Evolutionary conservation across 345 rosid species (phyloP), one percentile per base, ranked within the genome.

Genomic region (Turnera subulata): DNA sequence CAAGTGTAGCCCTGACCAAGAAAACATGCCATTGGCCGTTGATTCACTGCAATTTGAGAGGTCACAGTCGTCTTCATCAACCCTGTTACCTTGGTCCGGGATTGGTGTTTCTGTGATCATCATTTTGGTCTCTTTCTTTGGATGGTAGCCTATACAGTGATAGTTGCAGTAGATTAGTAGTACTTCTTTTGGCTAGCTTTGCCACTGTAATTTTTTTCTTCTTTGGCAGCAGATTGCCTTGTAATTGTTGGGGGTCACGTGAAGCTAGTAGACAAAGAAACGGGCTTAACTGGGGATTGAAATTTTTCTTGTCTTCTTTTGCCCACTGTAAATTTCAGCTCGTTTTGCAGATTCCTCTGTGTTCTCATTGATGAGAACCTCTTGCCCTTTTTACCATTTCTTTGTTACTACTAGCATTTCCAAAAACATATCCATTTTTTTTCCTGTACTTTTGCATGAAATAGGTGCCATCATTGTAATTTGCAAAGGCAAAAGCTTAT

Each of bases 21-120:
- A 94, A 78, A 88, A 90, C 86, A 94, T 94, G 99, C 99, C 99
- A 1, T 74, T 94, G 55, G 99, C 99, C 39, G 97, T 90, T 47
- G 99, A 94, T 77, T 94, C 99, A 50, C 87, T 89, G 6, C 94
- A 89, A 80, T 78, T 93, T 46, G 80, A 80, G 35, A 72, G 39
- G 57, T 67, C 74, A 23, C 73, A 66, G 53, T 71, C 97, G 14
- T 58, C 80, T 19, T 72, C 89, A 6, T 48, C 76, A 2, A 29
- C 35, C 35, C 25, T 62, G 6, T 38, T 67, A 11, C 47, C 62
- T 6, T 20, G 52, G 61, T 50, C 59, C 7, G 46, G 17, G 33
- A n/a, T 64, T 24, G 1, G 47, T 15, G 56, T 78, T 58, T 76
- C 78, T 19, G 12, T 76, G 66, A 58, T 69, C n/a, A 56, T 77